Evolutionary conservation across 139 green algal species (phyloP).

Genomic region (Chlorella sp.): DNA sequence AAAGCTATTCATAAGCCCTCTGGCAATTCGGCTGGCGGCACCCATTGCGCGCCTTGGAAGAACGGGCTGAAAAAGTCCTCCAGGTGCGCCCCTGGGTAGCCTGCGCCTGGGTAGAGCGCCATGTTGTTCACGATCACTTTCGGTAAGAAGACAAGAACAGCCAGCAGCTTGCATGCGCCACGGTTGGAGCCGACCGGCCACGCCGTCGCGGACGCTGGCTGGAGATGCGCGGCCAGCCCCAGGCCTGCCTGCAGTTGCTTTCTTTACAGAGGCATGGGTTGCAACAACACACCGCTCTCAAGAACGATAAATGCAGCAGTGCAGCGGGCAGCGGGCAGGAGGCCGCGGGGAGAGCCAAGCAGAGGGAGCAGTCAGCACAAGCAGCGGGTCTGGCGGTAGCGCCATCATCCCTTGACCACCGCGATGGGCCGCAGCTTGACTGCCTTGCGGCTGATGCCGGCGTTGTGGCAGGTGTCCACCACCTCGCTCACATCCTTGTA

Average conservation of each 20-base stretch:
- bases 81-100: not conserved
- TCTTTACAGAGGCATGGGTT: too few relatives aligned
- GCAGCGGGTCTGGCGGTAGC: not conserved
- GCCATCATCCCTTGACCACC: conserved; percentile 88
- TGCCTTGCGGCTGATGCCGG: conserved; percentile 82
- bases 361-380: not conserved
- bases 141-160: too few relatives aligned
- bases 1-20: too few relatives aligned
- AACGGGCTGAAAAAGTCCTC: conserved; percentile 20
- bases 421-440: conserved; percentile 86
- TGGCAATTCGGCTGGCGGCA: too few relatives aligned
- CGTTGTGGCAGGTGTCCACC: conserved; percentile 88
- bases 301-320: not conserved
- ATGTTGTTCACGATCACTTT: too few relatives aligned
- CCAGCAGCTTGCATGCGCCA: too few relatives aligned
- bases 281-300: not conserved
- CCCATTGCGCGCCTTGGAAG: not conserved
- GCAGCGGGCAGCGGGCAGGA: not conserved
- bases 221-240: too few relatives aligned
- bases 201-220: too few relatives aligned
- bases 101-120: too few relatives aligned
- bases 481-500: conserved; percentile 93
- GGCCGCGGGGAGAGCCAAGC: not conserved
- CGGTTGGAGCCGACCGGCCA: too few relatives aligned
- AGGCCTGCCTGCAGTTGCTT: too few relatives aligned